phyloP scores from a whole-genome alignment of 305 asterid genomes.

The Fraxinus latifolia region DNA sequence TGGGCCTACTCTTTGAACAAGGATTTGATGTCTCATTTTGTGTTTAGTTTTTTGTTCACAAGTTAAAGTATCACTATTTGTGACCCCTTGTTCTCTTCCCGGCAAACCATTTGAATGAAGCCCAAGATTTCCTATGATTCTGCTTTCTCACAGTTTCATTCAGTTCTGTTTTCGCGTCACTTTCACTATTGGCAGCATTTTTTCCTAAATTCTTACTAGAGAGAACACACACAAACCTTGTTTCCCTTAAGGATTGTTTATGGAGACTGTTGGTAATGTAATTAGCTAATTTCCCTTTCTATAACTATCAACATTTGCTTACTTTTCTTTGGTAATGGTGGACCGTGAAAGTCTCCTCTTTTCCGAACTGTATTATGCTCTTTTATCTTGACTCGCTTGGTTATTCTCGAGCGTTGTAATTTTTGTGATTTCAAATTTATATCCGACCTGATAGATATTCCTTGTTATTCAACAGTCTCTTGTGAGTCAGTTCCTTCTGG shows the following conservation, averaged over 20 bases:
- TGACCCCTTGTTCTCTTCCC: not conserved
- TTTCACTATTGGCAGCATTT: not conserved
- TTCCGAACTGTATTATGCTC: slow-evolving; percentile 1
- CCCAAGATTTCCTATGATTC: not conserved
- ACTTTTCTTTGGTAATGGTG: slow-evolving; percentile 1
- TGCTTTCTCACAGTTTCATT: not conserved
- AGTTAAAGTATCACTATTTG: not conserved
- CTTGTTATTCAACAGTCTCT: slow-evolving; percentile 58
- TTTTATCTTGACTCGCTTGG: not conserved
- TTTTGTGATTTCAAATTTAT: not conserved
- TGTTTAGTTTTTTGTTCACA: not conserved
- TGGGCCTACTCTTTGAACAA: not conserved
- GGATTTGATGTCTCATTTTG: not conserved
- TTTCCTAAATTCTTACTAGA: not conserved
- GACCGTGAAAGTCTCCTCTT: slow-evolving; percentile 6
- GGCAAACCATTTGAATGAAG: not conserved
- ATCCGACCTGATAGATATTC: not conserved
- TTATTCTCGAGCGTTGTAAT: not conserved
- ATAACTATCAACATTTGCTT: not conserved
- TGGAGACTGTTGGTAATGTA: not conserved
- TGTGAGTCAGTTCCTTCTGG: slow-evolving; percentile 78
- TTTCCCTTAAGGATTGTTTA: not conserved
- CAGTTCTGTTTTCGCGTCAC: not conserved
- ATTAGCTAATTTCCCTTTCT: not conserved
- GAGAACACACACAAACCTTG: not conserved